A percentile compares a stretch with the other conserved stretches of the same genome.
Evolutionary conservation across 169 alveolate species (phyloP).

Genomic region (Cyclospora cayetanensis): DNA sequence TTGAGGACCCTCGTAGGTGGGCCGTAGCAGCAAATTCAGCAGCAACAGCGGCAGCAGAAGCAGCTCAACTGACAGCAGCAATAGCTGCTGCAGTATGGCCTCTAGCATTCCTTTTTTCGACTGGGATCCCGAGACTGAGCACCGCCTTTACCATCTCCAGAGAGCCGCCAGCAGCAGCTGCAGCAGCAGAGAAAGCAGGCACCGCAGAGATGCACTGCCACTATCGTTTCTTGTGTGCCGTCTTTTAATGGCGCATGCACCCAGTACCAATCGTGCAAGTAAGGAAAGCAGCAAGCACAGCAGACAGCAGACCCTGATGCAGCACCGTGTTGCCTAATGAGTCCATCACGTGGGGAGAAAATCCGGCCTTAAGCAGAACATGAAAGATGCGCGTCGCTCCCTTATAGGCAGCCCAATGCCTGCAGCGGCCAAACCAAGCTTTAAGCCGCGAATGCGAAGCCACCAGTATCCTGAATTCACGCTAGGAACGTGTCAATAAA

Average conservation of each 20-base stretch:
- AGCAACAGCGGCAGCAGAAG: conserved; percentile 22
- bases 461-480: no score
- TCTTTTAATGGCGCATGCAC: no score
- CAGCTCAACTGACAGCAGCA: conserved; percentile 17
- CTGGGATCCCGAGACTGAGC: conserved; percentile 33
- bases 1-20: no score
- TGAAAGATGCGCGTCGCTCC: conserved; percentile 53
- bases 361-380: conserved; percentile 64
- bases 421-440: conserved; percentile 9
- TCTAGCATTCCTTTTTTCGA: conserved; percentile 14
- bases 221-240: no score
- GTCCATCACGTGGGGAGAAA: conserved; percentile 29
- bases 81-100: conserved; percentile 53
- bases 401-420: conserved; percentile 73
- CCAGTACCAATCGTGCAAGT: no score
- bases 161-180: conserved; percentile 68
- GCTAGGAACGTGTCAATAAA: no score
- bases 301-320: conserved; percentile 58
- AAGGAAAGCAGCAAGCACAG: neutral
- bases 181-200: neutral
- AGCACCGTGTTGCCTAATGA: conserved; percentile 66
- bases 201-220: no score
- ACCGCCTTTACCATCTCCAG: conserved; percentile 13
- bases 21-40: neutral
- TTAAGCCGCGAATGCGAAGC: neutral